Base-by-base conservation (phyloP, 129 eudicot species). In the Scalesia atractyloides region DNA sequence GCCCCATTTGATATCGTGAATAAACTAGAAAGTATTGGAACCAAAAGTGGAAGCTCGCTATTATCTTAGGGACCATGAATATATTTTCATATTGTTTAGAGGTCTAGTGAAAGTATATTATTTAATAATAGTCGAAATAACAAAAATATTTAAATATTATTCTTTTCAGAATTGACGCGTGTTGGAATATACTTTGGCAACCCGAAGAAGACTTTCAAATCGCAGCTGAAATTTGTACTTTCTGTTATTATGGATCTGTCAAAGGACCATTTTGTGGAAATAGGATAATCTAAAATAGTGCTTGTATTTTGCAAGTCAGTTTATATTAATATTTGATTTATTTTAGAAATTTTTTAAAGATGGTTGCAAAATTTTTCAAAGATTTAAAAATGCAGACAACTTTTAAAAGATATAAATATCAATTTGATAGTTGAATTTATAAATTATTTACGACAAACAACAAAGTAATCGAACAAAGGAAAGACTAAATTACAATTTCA, bases 161-260 rank as follows among this genome's bases (percentile, higher is more conserved):
- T 69, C 63, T 77, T 69, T 69, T 19, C 15, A 43, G 10, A 48
- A 48, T 16, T 24, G 51, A 50, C 20, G 10, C 5, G 61, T 69
- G 76, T 49, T 60, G 47, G 76, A 49, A 77, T 69, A 77, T 77
- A 60, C 76, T 69, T 77, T 69, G 81, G 70, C 47, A 77, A 77
- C 70, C n/a, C 54, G 3, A 58, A 46, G 44, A 76, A 59, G 81
- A 59, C 73, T 76, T 43, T 46, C 0, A 13, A 33, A 50, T 56
- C 37, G 66, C 16, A 14, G 10, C 16, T 52, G 5, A 33, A 73
- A 37, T 33, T 10, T 69, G 37, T 18, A 50, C 51, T 69, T 39
- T 47, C 18, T 19, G 72, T 46, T 7, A 49, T 11, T 4, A 16
- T 19, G 36, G 37, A 26, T 47, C 7, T 16, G 0, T 30, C 5